These are phyloP conservation scores for Curvularia hawaiiensis DNA, from an alignment of 2,329 filamentous ascomycete genomes.

Conservation along the genomic window DNA sequence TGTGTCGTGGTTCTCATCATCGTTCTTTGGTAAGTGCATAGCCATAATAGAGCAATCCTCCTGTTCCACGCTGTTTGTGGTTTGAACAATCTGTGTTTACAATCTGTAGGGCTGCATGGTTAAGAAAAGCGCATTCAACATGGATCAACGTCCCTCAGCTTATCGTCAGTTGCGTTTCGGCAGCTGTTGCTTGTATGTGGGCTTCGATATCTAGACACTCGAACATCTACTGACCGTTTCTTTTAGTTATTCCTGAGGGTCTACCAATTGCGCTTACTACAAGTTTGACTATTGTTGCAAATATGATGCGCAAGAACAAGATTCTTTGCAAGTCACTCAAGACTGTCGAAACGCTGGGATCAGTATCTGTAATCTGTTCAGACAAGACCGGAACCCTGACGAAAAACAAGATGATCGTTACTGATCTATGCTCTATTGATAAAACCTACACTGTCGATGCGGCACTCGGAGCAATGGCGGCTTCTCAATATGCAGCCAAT, in stretches of 20 bases:
- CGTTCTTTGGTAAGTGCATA: slow-evolving; percentile 62
- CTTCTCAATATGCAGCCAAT: slow-evolving; percentile 16
- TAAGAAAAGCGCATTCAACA: slow-evolving; percentile 67
- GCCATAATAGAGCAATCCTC: background rate
- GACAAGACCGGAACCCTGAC: slow-evolving; percentile 79
- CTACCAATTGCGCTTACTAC: slow-evolving; percentile 51
- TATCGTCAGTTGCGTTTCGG: slow-evolving; percentile 72
- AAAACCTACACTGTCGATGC: slow-evolving; percentile 58
- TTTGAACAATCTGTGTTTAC: slow-evolving; percentile 15
- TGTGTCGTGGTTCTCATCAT: slow-evolving; percentile 68
- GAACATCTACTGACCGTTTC: slow-evolving; percentile 3
- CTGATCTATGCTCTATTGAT: slow-evolving; percentile 67
- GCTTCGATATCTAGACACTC: background rate
- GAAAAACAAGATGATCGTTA: slow-evolving; percentile 74
- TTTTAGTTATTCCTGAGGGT: slow-evolving; percentile 66
- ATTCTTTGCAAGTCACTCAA: slow-evolving; percentile 81
- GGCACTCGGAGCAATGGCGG: slow-evolving; percentile 48
- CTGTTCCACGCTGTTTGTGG: background rate
- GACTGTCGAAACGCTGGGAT: slow-evolving; percentile 76
- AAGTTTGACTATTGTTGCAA: slow-evolving; percentile 76
- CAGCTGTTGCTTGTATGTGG: slow-evolving; percentile 54
- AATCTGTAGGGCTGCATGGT: slow-evolving; percentile 65
- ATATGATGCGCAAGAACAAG: slow-evolving; percentile 76
- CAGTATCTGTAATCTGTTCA: slow-evolving; percentile 75
- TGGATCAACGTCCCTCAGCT: slow-evolving; percentile 76